These are phyloP conservation scores for Acanthamoeba healyi DNA, from an alignment of 208 protist genomes.

Conservation along the genomic window DNA sequence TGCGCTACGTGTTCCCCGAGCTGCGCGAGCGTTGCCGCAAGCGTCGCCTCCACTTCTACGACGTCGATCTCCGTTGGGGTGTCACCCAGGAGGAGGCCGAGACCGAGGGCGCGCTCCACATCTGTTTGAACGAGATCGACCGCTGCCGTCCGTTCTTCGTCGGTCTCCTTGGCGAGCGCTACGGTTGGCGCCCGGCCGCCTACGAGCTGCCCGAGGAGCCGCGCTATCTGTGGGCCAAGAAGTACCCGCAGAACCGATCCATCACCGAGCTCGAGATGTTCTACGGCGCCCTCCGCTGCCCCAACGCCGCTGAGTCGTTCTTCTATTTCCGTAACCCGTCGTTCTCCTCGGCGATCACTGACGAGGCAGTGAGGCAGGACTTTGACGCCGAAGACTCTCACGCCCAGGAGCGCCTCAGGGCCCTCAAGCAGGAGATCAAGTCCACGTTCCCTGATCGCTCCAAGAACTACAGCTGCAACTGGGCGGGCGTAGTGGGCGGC, in stretches of 20 bases:
- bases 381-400: constrained; percentile 72
- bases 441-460: neutral
- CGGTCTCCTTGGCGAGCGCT: constrained; percentile 93
- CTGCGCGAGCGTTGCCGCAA: constrained; percentile 88
- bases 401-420: neutral
- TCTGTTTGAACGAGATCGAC: constrained; percentile 96
- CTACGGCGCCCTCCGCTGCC: constrained; percentile 89
- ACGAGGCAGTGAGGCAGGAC: neutral
- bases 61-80: constrained; percentile 97
- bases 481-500: constrained; percentile 75
- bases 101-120: constrained; percentile 86
- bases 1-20: constrained; percentile 95
- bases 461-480: constrained; percentile 68
- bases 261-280: constrained; percentile 97
- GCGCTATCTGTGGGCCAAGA: constrained; percentile 81
- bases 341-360: constrained; percentile 31
- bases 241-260: constrained; percentile 89
- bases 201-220: constrained; percentile 78
- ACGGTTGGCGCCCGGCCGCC: constrained; percentile 82
- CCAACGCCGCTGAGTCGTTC: constrained; percentile 77
- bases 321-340: constrained; percentile 91
- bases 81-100: constrained; percentile 92
- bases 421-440: constrained; percentile 74
- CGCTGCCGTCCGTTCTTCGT: constrained; percentile 96
- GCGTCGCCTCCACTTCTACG: constrained; percentile 89